Evolutionary conservation across 2,329 filamentous ascomycete species (phyloP), one percentile per base, ranked within the genome.

Genomic region (Chaetomium sp.): DNA sequence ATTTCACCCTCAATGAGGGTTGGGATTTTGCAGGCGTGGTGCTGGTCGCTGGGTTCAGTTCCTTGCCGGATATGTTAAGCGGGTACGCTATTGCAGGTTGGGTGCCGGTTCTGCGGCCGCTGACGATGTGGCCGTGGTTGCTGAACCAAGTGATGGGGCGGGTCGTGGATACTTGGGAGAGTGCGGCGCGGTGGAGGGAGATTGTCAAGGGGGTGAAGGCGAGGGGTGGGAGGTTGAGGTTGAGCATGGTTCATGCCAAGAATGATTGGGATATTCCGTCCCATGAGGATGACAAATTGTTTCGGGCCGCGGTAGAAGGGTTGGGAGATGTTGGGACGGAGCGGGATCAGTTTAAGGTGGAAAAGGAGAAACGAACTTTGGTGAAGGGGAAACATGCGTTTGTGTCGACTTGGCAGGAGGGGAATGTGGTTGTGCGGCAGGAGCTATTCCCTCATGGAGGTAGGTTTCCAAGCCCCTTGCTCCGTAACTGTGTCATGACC

Each of bases 231-330:
- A 58, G 61, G 65, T 60, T 94, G 8, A 78, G 85, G 27, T 72
- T 96, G 19, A 84, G 81, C 44, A 74, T 96, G 43, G 73, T 97
- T 2, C 92, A 96, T 65, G 88, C 91, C 12, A 79, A 80, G 53
- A 82, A 96, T 65, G 92, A 97, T 68, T 74, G 75, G 56, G 89
- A 96, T 63, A 96, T 97, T 57, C 85, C 88, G 0, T 92, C 83
- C 73, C 78, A 74, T 1, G 85, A 91, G 65, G 83, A 84, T 44
- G 79, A 86, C 62, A 76, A 75, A 61, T 71, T 89, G 1, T 89
- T 88, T 66, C 73, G 73, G 35, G 76, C 79, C 0, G 81, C 84
- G 0, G 80, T 80, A 1, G 77, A 76, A 52, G 79, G 80, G 45
- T 75, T 76, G 1, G 67, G 74, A 2, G 62, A 67, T 7, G 70